A percentile compares a stretch with the other conserved stretches of the same genome.
phyloP scores from a whole-genome alignment of 169 alveolate genomes.

The Plasmodium reichenowi region DNA sequence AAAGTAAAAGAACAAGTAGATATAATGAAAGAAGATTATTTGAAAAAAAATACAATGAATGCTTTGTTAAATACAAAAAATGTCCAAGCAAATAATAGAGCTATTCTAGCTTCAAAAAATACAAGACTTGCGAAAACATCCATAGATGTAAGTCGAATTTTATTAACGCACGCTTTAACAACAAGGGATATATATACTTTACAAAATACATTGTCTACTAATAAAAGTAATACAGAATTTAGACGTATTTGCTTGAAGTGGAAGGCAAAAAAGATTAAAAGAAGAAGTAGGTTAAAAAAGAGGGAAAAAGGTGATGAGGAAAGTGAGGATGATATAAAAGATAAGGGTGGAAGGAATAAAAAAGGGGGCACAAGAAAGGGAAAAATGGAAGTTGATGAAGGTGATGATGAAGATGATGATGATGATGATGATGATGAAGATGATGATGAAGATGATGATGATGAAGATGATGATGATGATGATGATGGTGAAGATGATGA shows the following conservation, averaged over 20 bases:
- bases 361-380: conserved; percentile 3
- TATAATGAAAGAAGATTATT: conserved; percentile 52
- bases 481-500: too few species aligned
- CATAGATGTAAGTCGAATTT: conserved; percentile 46
- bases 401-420: background rate
- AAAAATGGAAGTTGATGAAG: background rate
- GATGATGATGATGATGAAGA: background rate
- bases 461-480: background rate
- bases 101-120: conserved; percentile 57
- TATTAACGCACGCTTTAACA: conserved; percentile 58
- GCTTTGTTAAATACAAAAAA: conserved; percentile 57
- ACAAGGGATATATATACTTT: conserved; percentile 52
- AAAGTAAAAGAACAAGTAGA: conserved; percentile 70
- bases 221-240: conserved; percentile 44
- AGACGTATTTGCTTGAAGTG: conserved; percentile 52
- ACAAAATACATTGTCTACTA: conserved; percentile 28
- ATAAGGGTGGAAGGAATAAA: conserved; percentile 1
- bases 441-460: background rate
- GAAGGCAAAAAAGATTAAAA: conserved; percentile 35
- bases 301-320: background rate
- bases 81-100: conserved; percentile 57
- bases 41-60: conserved; percentile 44
- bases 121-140: conserved; percentile 61
- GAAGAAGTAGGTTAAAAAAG: conserved; percentile 12
- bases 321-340: conserved; percentile 11